Evolutionary conservation across 2,329 filamentous ascomycete species (phyloP), one percentile per base, ranked within the genome.

Genomic region (Fusarium mundagurra): DNA sequence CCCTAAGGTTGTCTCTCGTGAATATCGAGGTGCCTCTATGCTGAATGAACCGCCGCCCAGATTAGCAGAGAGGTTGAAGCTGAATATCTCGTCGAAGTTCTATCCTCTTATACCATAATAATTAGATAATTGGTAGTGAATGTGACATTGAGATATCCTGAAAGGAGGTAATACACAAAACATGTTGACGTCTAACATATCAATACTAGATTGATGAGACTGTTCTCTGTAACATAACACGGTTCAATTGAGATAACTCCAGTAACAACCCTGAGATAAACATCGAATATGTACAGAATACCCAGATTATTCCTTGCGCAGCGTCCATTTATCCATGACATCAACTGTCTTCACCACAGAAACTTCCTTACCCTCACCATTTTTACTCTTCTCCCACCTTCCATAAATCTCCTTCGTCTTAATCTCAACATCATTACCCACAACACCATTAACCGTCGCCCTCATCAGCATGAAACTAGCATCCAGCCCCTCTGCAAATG

Each of bases 241-340:
- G 9, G 7, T 9, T 36, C 36, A 11, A 22, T 18, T 13, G 7
- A 6, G 16, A 18, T 9, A 17, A 5, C 0, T 8, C 3, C 10
- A 9, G 22, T 18, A 11, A 34, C 4, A 18, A 31, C 3, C 5
- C 10, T 0, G 11, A 24, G 11, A 51, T 18, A 9, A 51, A 33
- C 3, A 2, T 14, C 14, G 3, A 34, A 33, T 44, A 6, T 33
- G 0, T 20, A 33, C 27, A 8, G 12, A n/a, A 44, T 2, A 3
- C 16, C 22, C 36, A 6, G 2, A 44, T 20, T 17, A 57, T 33
- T 57, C 53, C 27, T 57, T 57, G 0, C 53, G 38, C 22, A 57
- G 8, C 0, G 14, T 44, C 53, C 53, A 57, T 33, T 20, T 20
- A 24, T 57, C 38, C 38, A 12, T 17, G 0, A 57, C 36, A 20